A percentile compares a stretch with the other conserved stretches of the same genome.
Evolutionary conservation across 306 rosid genomes (phyloP).

Genomic region (peach (Prunus persica)): DNA sequence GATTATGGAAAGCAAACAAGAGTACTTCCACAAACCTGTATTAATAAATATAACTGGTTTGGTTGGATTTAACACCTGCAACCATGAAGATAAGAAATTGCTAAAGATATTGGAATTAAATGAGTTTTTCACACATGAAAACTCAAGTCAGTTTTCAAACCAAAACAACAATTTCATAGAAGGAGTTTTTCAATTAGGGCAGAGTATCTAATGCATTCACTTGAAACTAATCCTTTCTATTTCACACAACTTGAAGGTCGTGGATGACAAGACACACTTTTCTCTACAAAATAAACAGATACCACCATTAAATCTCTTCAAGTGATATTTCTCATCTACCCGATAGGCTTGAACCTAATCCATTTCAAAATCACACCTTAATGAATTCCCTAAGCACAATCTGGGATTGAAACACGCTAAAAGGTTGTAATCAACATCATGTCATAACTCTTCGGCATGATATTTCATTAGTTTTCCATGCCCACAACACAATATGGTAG

Average conservation of each 20-base stretch:
- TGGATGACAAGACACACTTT: background rate
- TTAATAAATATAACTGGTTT: slow-evolving; percentile 82
- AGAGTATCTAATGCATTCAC: background rate
- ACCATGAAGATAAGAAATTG: slow-evolving; percentile 1
- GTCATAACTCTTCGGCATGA: background rate
- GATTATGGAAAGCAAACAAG: slow-evolving; percentile 16
- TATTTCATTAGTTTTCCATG: background rate
- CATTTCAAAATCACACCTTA: background rate
- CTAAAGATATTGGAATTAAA: background rate
- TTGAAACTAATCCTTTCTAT: no score
- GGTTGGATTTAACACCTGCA: slow-evolving; percentile 77
- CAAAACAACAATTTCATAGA: background rate
- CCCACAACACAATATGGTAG: background rate
- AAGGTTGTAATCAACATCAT: background rate
- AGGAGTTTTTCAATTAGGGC: background rate
- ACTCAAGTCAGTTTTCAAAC: background rate
- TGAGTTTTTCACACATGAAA: background rate
- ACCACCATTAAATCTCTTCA: background rate
- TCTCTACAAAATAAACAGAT: background rate
- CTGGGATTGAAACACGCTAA: background rate
- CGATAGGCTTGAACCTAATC: background rate
- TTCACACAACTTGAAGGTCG: background rate
- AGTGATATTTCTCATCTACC: background rate
- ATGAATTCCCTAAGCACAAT: background rate
- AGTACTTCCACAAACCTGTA: slow-evolving; percentile 54